Evolutionary conservation across 805 yeast genomes (phyloP).

Genomic region (Candida nitratophila): DNA sequence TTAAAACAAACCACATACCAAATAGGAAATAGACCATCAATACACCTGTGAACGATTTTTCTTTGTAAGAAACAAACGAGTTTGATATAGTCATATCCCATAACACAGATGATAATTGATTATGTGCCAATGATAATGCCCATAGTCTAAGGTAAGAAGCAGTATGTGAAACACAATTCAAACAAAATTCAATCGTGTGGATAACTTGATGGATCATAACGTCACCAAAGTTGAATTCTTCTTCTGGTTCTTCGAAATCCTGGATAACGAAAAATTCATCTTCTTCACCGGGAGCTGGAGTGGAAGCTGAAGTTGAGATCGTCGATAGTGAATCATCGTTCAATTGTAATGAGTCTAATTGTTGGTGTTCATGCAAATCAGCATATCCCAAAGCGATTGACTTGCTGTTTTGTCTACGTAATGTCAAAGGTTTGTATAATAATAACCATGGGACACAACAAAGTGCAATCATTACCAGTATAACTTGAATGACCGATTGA

Average conservation of each 20-base stretch:
- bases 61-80: slow-evolving; percentile 40
- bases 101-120: slow-evolving; percentile 66
- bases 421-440: slow-evolving; percentile 51
- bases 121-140: slow-evolving; percentile 76
- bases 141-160: slow-evolving; percentile 73
- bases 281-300: slow-evolving; percentile 1
- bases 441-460: slow-evolving; percentile 73
- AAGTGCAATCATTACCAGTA: slow-evolving; percentile 51
- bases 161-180: slow-evolving; percentile 74
- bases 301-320: background rate
- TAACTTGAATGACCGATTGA: slow-evolving; percentile 54
- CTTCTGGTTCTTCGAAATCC: slow-evolving; percentile 31
- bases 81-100: slow-evolving; percentile 72
- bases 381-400: slow-evolving; percentile 46
- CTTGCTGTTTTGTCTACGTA: slow-evolving; percentile 37
- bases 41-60: slow-evolving; percentile 47
- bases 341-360: background rate
- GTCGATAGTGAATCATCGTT: slow-evolving; percentile 12
- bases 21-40: slow-evolving; percentile 53
- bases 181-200: slow-evolving; percentile 74
- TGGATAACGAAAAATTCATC: slow-evolving; percentile 20
- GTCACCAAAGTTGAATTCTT: slow-evolving; percentile 50
- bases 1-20: slow-evolving; percentile 70
- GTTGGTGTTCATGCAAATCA: slow-evolving; percentile 30
- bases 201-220: slow-evolving; percentile 73